Evolutionary conservation across 805 yeast genomes (phyloP), one percentile per base, ranked within the genome.

Genomic region (Kodamaea restingae): DNA sequence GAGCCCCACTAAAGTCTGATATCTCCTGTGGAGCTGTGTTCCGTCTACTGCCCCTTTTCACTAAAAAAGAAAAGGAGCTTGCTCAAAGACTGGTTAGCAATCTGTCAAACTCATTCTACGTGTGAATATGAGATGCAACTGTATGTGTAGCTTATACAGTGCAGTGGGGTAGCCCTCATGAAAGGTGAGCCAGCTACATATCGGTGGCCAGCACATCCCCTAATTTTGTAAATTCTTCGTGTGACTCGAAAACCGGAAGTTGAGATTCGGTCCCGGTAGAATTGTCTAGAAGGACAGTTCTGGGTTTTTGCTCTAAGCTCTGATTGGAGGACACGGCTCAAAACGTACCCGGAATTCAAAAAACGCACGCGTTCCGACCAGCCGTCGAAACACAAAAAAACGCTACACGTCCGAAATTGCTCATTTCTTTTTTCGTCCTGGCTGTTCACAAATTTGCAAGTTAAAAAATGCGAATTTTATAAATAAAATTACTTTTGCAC

Each of bases 401-500:
- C 22, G 30, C 18, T 17, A 32, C 40, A 32, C 40, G 40, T 38
- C 40, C 26, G 32, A 21, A 32, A 24, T 32, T 39, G 38, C 35
- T 33, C 38, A 39, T 34, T 38, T 39, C 38, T 43, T 39, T 35
- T 41, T 33, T 26, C 27, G 25, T 15, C 18, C 31, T 38, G 15
- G 32, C 32, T n/a, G 32, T 30, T 30, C 32, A 30, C 20, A 30
- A 30, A 30, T 35, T 41, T 34, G 44, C 38, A 33, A 39, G 35
- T 29, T 24, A 39, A 33, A 39, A 38, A 34, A 18, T 27, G 21
- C 17, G 21, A 38, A 32, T 32, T 39, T 39, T 39, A 33, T 39
- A 39, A 34, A 39, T 41, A 38, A 38, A 29, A 30, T 30, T 35
- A 24, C 31, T 30, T 27, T 38, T 38, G 42, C 42, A 38, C 37